Evolutionary conservation across 1,284 basidiomycete species (phyloP).

Genomic region (Melampsora americana): DNA sequence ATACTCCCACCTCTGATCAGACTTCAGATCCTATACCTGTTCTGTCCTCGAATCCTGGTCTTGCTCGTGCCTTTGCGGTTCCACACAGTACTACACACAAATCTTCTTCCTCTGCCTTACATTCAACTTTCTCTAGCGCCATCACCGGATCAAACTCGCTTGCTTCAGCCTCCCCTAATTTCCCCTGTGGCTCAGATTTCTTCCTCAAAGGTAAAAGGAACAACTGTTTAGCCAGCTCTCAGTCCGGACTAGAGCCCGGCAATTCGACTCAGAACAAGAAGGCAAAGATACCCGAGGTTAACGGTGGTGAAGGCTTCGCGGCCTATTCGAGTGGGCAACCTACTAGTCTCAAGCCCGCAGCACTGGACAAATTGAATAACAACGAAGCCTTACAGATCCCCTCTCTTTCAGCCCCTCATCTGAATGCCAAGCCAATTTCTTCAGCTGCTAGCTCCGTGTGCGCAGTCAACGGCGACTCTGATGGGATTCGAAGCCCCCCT

Average conservation of each 20-base stretch:
- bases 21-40: neutral
- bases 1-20: neutral
- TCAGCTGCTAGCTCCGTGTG: constrained; percentile 26
- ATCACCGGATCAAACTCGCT: neutral
- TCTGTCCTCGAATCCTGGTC: neutral
- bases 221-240: constrained; percentile 19
- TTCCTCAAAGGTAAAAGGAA: constrained; percentile 41
- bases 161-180: constrained; percentile 21
- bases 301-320: neutral
- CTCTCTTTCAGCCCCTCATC: neutral
- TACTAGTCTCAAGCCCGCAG: constrained; percentile 26
- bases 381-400: constrained; percentile 21
- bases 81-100: constrained; percentile 1
- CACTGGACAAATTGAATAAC: constrained; percentile 34
- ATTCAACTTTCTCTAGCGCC: neutral
- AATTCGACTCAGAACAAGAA: constrained; percentile 33
- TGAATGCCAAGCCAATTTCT: constrained; percentile 2
- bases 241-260: constrained; percentile 1
- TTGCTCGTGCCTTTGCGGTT: constrained; percentile 12
- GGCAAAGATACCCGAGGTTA: constrained; percentile 21
- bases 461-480: constrained; percentile 32
- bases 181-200: constrained; percentile 41
- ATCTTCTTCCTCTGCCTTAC: constrained; percentile 8
- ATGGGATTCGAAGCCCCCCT: neutral
- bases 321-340: neutral